Percentiles rank a stretch among this genome's conserved stretches.
Conservation (phyloP, 2,329 filamentous ascomycete genomes). For the Aureobasidium mangrovei region DNA sequence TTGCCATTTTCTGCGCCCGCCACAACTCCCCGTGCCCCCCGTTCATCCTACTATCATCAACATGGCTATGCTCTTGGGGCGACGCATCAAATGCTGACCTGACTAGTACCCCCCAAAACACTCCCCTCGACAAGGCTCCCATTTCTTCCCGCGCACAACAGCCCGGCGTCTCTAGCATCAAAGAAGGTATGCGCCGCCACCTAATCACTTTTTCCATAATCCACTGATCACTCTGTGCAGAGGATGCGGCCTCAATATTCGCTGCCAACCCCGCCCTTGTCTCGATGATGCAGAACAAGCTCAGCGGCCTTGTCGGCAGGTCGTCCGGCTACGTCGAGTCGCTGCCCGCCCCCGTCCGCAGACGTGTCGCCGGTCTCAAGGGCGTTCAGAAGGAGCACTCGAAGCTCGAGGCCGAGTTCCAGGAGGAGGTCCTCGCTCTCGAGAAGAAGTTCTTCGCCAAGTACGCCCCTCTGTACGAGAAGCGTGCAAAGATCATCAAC, state of each 20-base stretch:
- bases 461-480: constrained; percentile 94
- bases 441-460: constrained; percentile 99
- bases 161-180: constrained; percentile 88
- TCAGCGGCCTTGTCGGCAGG: constrained; percentile 83
- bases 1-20: background rate
- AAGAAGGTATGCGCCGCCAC: constrained; percentile 65
- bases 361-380: constrained; percentile 89
- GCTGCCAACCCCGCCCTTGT: constrained; percentile 92
- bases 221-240: constrained; percentile 39
- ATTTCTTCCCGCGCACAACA: constrained; percentile 97
- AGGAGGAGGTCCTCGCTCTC: constrained; percentile 93
- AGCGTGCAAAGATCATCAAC: constrained; percentile 88
- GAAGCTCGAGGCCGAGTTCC: constrained; percentile 96
- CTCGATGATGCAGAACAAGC: constrained; percentile 95
- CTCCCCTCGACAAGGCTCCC: constrained; percentile 77
- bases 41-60: background rate
- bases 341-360: constrained; percentile 78
- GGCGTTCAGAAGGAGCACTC: constrained; percentile 98
- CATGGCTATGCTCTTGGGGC: background rate
- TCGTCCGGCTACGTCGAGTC: constrained; percentile 98
- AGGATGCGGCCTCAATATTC: constrained; percentile 91
- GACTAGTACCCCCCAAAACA: constrained; percentile 90
- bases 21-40: background rate
- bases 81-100: constrained; percentile 1
- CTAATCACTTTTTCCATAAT: constrained; percentile 9